phyloP scores from a whole-genome alignment of 257 asterid species.

The Penstemon barbatus region DNA sequence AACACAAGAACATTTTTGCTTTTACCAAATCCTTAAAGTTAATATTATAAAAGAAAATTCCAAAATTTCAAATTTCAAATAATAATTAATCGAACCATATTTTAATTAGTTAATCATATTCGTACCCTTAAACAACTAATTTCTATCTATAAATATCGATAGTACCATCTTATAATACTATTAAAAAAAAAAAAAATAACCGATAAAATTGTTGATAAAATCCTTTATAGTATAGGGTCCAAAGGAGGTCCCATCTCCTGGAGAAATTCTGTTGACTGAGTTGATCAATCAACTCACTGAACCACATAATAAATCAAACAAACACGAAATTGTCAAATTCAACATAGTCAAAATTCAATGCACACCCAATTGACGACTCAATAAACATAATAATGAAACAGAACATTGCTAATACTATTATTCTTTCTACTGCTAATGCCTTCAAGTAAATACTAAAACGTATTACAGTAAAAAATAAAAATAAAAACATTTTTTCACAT shows the following conservation, averaged over 20 bases:
- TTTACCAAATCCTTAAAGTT: too few species aligned
- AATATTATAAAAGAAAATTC: too few species aligned
- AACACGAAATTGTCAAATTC: conserved; percentile 8
- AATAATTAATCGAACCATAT: too few species aligned
- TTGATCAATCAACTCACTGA: not conserved
- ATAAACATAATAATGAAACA: conserved; percentile 9
- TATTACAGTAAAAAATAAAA: not conserved
- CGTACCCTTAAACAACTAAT: conserved; percentile 12
- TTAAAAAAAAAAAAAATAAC: not conserved
- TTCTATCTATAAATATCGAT: not conserved
- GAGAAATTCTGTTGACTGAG: conserved; percentile 25
- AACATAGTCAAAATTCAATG: not conserved
- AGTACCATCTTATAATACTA: not conserved
- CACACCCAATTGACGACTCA: conserved; percentile 12
- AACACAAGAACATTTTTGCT: too few species aligned
- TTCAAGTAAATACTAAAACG: not conserved
- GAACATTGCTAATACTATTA: not conserved
- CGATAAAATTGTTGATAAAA: not conserved
- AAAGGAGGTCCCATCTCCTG: conserved; percentile 15
- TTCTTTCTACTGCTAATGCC: not conserved
- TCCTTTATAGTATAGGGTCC: conserved; percentile 18
- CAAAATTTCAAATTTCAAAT: too few species aligned
- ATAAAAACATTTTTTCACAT: not conserved
- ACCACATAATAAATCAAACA: not conserved
- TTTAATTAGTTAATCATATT: not conserved